Evolutionary conservation across 805 yeast species (phyloP).

Genomic region (Millerozyma miso): DNA sequence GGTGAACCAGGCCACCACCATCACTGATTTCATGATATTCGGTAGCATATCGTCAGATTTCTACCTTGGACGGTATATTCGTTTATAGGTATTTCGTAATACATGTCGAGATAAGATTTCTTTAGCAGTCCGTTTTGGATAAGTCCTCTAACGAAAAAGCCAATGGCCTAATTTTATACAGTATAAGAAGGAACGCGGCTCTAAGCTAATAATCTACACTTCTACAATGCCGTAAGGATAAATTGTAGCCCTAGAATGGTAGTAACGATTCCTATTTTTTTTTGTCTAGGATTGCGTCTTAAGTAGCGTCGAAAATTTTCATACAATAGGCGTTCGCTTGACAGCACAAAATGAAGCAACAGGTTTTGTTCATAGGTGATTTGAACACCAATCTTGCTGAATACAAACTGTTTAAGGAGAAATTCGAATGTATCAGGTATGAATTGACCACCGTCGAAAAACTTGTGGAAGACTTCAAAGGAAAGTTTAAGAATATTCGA

Average conservation of each 20-base stretch:
- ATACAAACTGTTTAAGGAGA: constrained; percentile 35
- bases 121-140: no score
- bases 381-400: constrained; percentile 44
- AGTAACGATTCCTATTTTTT: no score
- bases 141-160: no score
- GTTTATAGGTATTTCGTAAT: neutral
- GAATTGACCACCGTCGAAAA: constrained; percentile 38
- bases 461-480: constrained; percentile 36
- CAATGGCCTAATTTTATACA: no score
- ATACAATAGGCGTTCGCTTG: no score
- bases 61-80: neutral
- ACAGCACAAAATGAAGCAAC: constrained; percentile 17
- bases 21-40: constrained; percentile 22
- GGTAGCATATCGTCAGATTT: neutral
- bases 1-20: constrained; percentile 73
- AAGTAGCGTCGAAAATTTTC: neutral
- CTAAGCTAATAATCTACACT: no score
- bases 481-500: constrained; percentile 37
- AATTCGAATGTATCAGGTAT: constrained; percentile 38
- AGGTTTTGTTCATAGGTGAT: constrained; percentile 49
- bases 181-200: no score
- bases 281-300: no score
- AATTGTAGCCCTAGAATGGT: no score
- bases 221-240: no score
- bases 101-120: neutral